Evolutionary conservation across 2,329 filamentous ascomycete genomes (phyloP).

Genomic region (Epichloe aotearoae): DNA sequence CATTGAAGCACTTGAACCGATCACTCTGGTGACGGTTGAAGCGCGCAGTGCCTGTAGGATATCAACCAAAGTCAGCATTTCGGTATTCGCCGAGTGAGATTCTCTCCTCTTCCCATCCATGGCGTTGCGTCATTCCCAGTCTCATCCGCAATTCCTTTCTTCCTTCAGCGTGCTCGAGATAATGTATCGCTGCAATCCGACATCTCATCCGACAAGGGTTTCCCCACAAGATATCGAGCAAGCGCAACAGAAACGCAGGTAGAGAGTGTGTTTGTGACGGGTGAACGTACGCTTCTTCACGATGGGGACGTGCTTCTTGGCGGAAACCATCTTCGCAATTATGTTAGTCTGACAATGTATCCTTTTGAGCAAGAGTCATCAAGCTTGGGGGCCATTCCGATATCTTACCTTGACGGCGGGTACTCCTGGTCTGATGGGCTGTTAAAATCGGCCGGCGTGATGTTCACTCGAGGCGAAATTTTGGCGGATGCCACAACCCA

Average conservation of each 20-base stretch:
- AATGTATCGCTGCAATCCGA: too few species aligned
- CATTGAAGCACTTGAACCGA: conserved; percentile 82
- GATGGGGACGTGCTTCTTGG: conserved; percentile 98
- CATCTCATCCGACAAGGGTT: neutral
- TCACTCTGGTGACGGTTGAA: conserved; percentile 98
- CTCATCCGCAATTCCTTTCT: neutral
- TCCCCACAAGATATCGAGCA: too few species aligned
- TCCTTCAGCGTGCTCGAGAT: neutral
- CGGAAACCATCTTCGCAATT: conserved; percentile 74
- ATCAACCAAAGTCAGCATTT: conserved; percentile 26
- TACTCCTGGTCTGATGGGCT: conserved; percentile 23
- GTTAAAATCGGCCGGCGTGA: conserved; percentile 22
- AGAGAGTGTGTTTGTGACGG: neutral
- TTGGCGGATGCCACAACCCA: conserved; percentile 19
- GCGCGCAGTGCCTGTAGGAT: conserved; percentile 62
- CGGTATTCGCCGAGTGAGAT: neutral
- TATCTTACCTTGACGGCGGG: conserved; percentile 28
- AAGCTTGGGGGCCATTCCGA: neutral
- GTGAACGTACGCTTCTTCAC: conserved; percentile 96
- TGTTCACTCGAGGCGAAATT: conserved; percentile 22
- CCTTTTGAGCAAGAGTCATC: neutral
- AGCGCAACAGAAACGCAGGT: neutral
- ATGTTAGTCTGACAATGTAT: conserved; percentile 15
- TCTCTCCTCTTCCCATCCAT: neutral
- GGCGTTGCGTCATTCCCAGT: neutral